Percentiles rank a stretch among this genome's conserved stretches.
Evolutionary conservation across 2,329 filamentous ascomycete genomes (phyloP).

Genomic region (Tolypocladium tundrense): DNA sequence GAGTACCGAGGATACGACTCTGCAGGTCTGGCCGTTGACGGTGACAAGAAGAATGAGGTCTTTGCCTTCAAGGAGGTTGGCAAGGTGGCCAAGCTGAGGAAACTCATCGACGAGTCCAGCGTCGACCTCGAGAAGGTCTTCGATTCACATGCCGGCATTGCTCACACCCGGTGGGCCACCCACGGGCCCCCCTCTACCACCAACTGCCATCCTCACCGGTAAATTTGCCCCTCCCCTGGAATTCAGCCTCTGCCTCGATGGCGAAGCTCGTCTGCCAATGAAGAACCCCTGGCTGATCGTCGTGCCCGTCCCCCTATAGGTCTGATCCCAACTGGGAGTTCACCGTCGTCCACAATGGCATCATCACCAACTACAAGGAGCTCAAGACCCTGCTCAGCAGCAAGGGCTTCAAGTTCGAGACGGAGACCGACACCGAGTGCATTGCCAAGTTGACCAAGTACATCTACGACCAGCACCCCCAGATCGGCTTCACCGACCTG

Average conservation of each 20-base stretch:
- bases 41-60: conserved; percentile 98
- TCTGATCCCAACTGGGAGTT: conserved; percentile 96
- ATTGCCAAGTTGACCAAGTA: conserved; percentile 99
- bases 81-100: conserved; percentile 94
- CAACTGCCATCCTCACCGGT: conserved; percentile 99
- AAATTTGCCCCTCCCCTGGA: conserved; percentile 22
- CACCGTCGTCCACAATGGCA: conserved; percentile 96
- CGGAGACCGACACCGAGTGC: conserved; percentile 97
- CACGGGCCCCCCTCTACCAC: conserved; percentile 86
- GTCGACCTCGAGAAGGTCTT: conserved; percentile 87
- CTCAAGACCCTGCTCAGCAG: conserved; percentile 81
- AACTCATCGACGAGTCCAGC: conserved; percentile 76
- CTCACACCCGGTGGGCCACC: conserved; percentile 98
- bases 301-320: conserved; percentile 33
- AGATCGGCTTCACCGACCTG: conserved; percentile 90
- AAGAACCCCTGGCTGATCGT: conserved; percentile 1
- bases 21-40: conserved; percentile 88
- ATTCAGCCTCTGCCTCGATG: background rate
- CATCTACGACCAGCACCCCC: conserved; percentile 88
- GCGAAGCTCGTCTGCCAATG: background rate
- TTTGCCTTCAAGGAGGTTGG: conserved; percentile 98
- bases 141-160: conserved; percentile 96
- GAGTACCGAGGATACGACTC: conserved; percentile 99
- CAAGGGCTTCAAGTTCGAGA: conserved; percentile 99
- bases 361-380: conserved; percentile 99